Conservation (phyloP, 768 basidiomycete genomes). For the Auricularia cornea region DNA sequence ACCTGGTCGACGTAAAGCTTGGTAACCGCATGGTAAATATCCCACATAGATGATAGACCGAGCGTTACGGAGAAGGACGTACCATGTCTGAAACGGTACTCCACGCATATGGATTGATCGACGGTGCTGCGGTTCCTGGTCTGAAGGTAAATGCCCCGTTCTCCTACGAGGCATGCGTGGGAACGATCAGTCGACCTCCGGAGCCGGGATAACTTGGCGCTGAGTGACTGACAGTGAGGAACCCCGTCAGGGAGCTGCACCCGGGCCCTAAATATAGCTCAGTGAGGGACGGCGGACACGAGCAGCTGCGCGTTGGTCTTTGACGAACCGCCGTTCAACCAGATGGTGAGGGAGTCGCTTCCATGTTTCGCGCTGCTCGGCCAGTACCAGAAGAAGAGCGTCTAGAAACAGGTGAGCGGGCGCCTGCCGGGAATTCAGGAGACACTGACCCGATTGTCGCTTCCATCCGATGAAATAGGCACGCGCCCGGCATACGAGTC, state of each 20-base stretch:
- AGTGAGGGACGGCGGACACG: not conserved
- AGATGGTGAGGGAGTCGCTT: conserved; percentile 2
- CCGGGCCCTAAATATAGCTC: not conserved
- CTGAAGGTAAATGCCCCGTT: conserved; percentile 10
- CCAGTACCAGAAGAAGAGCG: conserved; percentile 7
- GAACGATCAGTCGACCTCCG: no score
- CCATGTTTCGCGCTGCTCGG: conserved; percentile 1
- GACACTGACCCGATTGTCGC: no score
- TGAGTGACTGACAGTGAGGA: not conserved
- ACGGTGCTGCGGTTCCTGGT: conserved; percentile 2
- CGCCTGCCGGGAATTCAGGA: no score
- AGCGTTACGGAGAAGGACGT: no score
- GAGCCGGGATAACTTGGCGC: no score
- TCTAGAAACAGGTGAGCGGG: not conserved
- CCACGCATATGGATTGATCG: conserved; percentile 6
- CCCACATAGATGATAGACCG: no score
- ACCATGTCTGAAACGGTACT: conserved; percentile 1
- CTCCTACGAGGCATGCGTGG: not conserved
- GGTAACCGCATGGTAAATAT: not conserved
- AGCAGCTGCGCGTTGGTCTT: not conserved
- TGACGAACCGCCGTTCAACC: conserved; percentile 2
- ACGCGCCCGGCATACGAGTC: no score
- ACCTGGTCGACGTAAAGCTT: conserved; percentile 7
- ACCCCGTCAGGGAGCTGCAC: not conserved
- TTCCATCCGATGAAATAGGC: no score